Conservation (phyloP, 257 asterid species). For the Leonotis leonurus region DNA sequence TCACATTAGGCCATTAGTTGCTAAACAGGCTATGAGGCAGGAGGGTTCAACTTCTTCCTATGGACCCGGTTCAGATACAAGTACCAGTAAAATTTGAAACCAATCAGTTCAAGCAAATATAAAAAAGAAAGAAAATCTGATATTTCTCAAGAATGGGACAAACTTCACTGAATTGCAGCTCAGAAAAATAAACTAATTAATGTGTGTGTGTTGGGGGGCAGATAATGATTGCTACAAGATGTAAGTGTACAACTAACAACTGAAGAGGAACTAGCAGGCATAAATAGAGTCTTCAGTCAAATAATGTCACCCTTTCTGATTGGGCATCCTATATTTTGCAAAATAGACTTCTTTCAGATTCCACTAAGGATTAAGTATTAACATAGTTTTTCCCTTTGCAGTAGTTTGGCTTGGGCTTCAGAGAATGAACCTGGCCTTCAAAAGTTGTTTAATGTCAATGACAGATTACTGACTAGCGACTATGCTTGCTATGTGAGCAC, state of each 20-base stretch:
- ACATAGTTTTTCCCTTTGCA: neutral
- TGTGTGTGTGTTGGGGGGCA: neutral
- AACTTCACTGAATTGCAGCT: neutral
- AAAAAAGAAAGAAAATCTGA: conserved; percentile 12
- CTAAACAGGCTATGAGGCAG: neutral
- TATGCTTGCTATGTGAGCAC: conserved; percentile 2
- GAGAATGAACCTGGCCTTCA: conserved; percentile 1
- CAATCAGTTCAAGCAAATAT: conserved; percentile 4
- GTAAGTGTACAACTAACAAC: neutral
- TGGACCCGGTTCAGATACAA: neutral
- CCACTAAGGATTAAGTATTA: neutral
- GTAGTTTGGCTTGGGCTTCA: neutral
- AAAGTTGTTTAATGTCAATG: neutral
- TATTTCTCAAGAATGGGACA: neutral
- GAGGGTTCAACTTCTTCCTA: too few relatives aligned
- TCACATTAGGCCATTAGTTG: neutral
- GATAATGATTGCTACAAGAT: neutral
- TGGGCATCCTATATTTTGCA: neutral
- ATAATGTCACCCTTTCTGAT: neutral
- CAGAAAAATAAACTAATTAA: neutral
- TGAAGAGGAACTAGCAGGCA: neutral
- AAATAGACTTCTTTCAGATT: neutral
- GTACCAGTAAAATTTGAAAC: neutral
- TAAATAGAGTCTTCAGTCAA: neutral
- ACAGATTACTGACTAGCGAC: neutral